Base-by-base conservation (phyloP, 805 yeast genomes). In the Candida awuae region DNA sequence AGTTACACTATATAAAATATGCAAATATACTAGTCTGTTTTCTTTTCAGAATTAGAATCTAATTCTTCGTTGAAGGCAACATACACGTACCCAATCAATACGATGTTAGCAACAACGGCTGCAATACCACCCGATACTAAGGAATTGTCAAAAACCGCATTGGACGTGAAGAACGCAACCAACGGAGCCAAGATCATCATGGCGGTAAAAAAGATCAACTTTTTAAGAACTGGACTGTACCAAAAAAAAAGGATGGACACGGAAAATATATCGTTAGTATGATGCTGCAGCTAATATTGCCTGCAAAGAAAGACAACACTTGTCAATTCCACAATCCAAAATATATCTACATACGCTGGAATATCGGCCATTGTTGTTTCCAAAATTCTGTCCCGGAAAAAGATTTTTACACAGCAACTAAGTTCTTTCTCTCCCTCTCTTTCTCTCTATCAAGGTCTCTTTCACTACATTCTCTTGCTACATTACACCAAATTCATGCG, bases 111-210 rank as follows among this genome's bases (percentile, higher is more conserved):
- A 41, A 74, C 73, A 14, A 75, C 66, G 3, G 92, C 92, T 27
- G 88, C 85, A n/a, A 78, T 53, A 3, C 92, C 92, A 30, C 94
- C 94, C 36, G 86, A 77, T 10, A 80, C 62, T 12, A 83, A 58
- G 1, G 87, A 72, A 51, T 73, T 82, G 34, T 65, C 67, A 26
- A 53, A 49, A 8, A 56, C 13, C 4, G 45, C 34, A 15, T 50
- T 40, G 18, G 50, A 40, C 6, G 61, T 44, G 55, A 84, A 84
- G 58, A 84, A 84, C 2, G 81, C 64, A 20, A 70, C 38, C 45
- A 84, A 52, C 18, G 94, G 94, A 35, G 77, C 67, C 18, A 73
- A 59, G 37, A 84, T 75, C 92, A 84, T 84, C 42, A 84, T 77
- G 6, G 69, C 80, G 12, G 94, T 83, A 67, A 80, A 83, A 51